A percentile compares a stretch with the other conserved stretches of the same genome.
These are phyloP conservation scores for Colletotrichum spaethianum DNA, from an alignment of 2,329 filamentous ascomycete species.

Conservation along the genomic window DNA sequence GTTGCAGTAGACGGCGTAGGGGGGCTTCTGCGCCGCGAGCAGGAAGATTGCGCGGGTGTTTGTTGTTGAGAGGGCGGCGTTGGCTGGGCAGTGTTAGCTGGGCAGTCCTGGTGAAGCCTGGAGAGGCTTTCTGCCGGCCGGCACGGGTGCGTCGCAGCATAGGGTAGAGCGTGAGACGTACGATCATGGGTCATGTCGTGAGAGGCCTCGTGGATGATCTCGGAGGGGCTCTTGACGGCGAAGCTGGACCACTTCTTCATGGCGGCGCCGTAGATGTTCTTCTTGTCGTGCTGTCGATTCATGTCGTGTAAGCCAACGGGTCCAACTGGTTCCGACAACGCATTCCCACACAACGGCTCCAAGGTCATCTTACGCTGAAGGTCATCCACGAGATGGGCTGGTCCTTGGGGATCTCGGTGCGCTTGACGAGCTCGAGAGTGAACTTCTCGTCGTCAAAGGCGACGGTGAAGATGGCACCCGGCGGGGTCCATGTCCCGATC, in stretches of 20 bases:
- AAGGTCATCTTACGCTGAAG: constrained; percentile 76
- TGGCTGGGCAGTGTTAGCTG: constrained; percentile 61
- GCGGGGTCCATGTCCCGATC: constrained; percentile 92
- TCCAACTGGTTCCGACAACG: background rate
- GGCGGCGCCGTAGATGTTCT: constrained; percentile 88
- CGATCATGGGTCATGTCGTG: constrained; percentile 83
- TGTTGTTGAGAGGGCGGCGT: constrained; percentile 77
- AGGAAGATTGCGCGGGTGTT: constrained; percentile 93
- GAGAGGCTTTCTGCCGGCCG: background rate
- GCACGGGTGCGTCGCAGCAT: background rate
- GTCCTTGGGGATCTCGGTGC: constrained; percentile 84
- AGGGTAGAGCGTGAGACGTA: constrained; percentile 58
- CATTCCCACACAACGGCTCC: background rate
- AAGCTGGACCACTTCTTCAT: constrained; percentile 97
- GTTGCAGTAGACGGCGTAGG: constrained; percentile 89
- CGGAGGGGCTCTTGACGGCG: constrained; percentile 79
- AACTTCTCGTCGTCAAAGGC: constrained; percentile 87
- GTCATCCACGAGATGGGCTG: constrained; percentile 97
- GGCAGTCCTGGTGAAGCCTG: constrained; percentile 7
- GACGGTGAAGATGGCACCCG: constrained; percentile 91
- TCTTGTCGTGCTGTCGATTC: constrained; percentile 77
- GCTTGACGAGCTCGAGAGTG: constrained; percentile 81
- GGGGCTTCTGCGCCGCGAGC: constrained; percentile 82
- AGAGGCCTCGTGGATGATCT: constrained; percentile 82
- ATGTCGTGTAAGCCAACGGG: constrained; percentile 42